A percentile compares a stretch with the other conserved stretches of the same genome.
These are phyloP conservation scores for Schwanniomyces sp. DNA, from an alignment of 805 yeast genomes.

Conservation along the genomic window DNA sequence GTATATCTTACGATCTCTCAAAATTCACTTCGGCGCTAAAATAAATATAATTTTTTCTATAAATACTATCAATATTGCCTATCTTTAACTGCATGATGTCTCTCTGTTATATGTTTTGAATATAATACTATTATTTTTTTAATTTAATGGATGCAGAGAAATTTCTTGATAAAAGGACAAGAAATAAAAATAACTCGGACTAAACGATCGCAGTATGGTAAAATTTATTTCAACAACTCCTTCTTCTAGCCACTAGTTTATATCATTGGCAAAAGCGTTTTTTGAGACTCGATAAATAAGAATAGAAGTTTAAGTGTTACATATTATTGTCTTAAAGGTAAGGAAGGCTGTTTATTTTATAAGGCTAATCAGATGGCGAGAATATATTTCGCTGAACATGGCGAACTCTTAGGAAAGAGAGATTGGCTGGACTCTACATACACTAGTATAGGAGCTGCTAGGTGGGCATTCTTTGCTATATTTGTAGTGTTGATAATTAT, in stretches of 20 bases:
- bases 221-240: not conserved
- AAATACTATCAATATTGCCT: too few relatives aligned
- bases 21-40: not conserved
- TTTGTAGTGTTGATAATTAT: slow-evolving; percentile 49
- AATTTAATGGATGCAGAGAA: not conserved
- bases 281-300: not conserved
- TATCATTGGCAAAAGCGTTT: not conserved
- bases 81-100: not conserved
- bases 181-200: too few relatives aligned
- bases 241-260: not conserved
- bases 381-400: not conserved
- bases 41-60: not conserved
- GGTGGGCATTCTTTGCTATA: slow-evolving; percentile 68
- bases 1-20: slow-evolving; percentile 2
- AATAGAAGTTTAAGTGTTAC: not conserved
- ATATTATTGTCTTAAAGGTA: not conserved
- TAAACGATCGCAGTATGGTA: not conserved
- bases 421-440: slow-evolving; percentile 11
- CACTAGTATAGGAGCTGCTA: slow-evolving; percentile 35
- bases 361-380: not conserved
- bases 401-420: slow-evolving; percentile 8
- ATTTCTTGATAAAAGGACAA: too few relatives aligned
- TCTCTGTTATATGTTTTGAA: not conserved
- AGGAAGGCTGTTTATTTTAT: not conserved
- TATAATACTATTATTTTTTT: not conserved